Conservation (phyloP, 345 rosid genomes). For the Lepidium sativum region DNA sequence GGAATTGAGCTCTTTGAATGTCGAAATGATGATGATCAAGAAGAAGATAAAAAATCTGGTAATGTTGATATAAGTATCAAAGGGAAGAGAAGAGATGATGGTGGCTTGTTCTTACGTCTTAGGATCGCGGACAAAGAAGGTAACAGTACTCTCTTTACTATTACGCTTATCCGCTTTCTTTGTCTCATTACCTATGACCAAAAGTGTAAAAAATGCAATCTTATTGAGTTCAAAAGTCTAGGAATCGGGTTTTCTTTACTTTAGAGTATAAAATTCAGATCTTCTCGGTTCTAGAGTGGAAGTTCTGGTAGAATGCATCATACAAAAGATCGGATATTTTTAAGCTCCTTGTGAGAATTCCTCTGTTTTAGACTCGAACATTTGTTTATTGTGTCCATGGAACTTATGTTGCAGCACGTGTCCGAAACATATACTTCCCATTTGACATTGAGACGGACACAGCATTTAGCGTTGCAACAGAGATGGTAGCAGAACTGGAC, state of each 20-base stretch:
- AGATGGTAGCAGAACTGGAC: slow-evolving; percentile 94
- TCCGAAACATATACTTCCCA: slow-evolving; percentile 82
- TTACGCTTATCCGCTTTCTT: neutral
- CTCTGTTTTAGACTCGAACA: neutral
- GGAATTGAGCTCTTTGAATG: slow-evolving; percentile 80
- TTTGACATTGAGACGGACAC: slow-evolving; percentile 77
- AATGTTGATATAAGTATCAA: slow-evolving; percentile 72
- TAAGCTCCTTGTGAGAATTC: neutral
- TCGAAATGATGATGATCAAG: slow-evolving; percentile 23
- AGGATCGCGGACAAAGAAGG: slow-evolving; percentile 92
- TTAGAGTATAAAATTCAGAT: neutral
- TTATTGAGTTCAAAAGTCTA: neutral
- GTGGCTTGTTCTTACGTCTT: slow-evolving; percentile 68
- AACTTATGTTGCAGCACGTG: slow-evolving; percentile 44
- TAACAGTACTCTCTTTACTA: slow-evolving; percentile 17
- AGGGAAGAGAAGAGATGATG: slow-evolving; percentile 69
- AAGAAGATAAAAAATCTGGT: slow-evolving; percentile 61
- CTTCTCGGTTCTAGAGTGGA: neutral
- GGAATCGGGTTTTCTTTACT: too few species aligned
- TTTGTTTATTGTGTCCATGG: neutral
- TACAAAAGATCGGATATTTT: neutral
- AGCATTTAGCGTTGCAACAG: slow-evolving; percentile 85
- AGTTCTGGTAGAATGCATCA: neutral
- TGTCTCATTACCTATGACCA: neutral
- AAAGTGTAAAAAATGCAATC: neutral